Percentiles rank a stretch among this genome's conserved stretches.
These are phyloP conservation scores for Parsonsia alboflavescens DNA, from an alignment of 257 asterid species.

Conservation along the genomic window DNA sequence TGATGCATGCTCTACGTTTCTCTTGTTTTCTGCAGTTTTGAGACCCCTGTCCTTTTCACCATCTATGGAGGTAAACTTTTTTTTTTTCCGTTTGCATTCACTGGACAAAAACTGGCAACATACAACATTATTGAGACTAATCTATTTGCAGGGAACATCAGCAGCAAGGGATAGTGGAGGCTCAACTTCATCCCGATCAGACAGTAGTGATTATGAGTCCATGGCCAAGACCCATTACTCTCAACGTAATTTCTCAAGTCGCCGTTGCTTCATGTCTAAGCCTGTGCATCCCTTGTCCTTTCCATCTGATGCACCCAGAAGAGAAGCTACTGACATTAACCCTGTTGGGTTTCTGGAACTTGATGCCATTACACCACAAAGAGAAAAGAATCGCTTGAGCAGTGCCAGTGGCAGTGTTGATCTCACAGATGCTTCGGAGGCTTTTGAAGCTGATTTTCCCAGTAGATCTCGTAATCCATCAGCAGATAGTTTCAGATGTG, in stretches of 20 bases:
- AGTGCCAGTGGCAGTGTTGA: constrained; percentile 74
- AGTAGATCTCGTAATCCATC: constrained; percentile 33
- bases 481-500: constrained; percentile 61
- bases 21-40: constrained; percentile 46
- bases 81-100: background rate
- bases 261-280: constrained; percentile 82
- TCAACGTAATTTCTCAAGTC: constrained; percentile 58
- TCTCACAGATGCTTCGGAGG: constrained; percentile 54
- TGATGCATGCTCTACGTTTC: constrained; percentile 16
- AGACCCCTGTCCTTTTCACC: constrained; percentile 80
- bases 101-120: background rate
- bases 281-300: constrained; percentile 83
- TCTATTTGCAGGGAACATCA: constrained; percentile 65
- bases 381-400: constrained; percentile 57
- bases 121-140: background rate
- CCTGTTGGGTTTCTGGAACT: constrained; percentile 34
- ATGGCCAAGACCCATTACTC: constrained; percentile 56
- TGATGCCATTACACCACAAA: constrained; percentile 43
- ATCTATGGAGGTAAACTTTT: constrained; percentile 71
- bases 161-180: constrained; percentile 71
- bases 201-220: constrained; percentile 76
- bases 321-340: constrained; percentile 26
- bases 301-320: constrained; percentile 46
- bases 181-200: constrained; percentile 85
- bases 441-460: constrained; percentile 39